Base-by-base conservation (phyloP, 2,329 filamentous ascomycete species). In the Colletotrichum sp. region DNA sequence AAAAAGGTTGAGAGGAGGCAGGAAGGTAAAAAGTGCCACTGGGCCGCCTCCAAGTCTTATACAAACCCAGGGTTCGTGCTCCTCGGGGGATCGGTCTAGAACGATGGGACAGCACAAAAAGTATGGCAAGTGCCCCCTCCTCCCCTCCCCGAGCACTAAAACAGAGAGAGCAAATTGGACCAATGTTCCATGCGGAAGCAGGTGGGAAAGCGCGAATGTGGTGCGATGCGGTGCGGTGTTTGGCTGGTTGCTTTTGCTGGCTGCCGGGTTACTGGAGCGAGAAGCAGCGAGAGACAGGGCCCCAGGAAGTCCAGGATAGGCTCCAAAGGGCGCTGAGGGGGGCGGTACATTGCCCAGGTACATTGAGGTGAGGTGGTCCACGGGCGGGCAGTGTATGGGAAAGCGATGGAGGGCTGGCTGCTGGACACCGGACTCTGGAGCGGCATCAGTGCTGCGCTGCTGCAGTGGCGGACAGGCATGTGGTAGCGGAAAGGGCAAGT, bases 401-500 rank as follows among this genome's bases (percentile, higher is more conserved):
- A 18, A 44, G 63, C 34, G 63, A 49, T n/a, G 39, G 39, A 34
- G 49, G 32, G 21, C 32, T 55, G 52, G 55, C 18, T n/a, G 18
- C n/a, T 36, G 34, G 71, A 21, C 16, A 30, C 16, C 18, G 26
- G 34, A 57, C 18, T 59, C 26, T 24, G 26, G 59, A 34, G 24
- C 59, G 28, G 59, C 9, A 32, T 2, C 59, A 62, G 28, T 8
- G 18, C 16, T 28, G 59, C 9, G 12, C 9, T 28, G 59, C 9
- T n/a, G 28, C 26, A 39, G 59, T 62, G 59, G 28, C 24, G 59
- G 28, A 62, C 49, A 57, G 30, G 74, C 69, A 76, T 77, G 71
- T 72, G 65, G 24, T 28, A 76, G 69, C 64, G 73, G 60, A 73
- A 71, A 67, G 69, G 63, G 69, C 77, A 73, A 77, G 76, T 66